A percentile compares a stretch with the other conserved stretches of the same genome.
phyloP scores from a whole-genome alignment of 2,329 filamentous ascomycete species.

The Westerdykella ornata region DNA sequence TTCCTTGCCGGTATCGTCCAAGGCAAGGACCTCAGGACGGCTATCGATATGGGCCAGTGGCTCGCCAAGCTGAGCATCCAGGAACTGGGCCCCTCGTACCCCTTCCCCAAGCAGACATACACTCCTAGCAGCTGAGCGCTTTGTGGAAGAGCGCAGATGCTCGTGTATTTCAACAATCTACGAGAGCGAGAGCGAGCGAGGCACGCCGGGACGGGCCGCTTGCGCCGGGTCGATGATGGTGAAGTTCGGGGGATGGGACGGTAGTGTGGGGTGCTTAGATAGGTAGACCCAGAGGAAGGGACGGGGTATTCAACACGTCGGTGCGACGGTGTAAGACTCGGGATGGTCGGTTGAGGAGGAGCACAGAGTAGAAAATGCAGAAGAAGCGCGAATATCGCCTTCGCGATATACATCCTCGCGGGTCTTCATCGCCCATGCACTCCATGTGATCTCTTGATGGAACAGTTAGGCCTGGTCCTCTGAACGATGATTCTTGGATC shows the following conservation, averaged over 20 bases:
- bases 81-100: slow-evolving; percentile 86
- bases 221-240: background rate
- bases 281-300: too few species aligned
- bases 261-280: too few species aligned
- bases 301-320: background rate
- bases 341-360: too few species aligned
- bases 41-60: slow-evolving; percentile 93
- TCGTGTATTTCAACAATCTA: slow-evolving; percentile 40
- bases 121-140: slow-evolving; percentile 26
- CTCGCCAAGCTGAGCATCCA: slow-evolving; percentile 88
- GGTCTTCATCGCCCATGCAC: too few species aligned
- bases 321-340: too few species aligned
- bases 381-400: too few species aligned
- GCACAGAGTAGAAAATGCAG: too few species aligned
- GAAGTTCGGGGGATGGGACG: background rate
- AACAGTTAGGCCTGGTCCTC: too few species aligned
- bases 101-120: slow-evolving; percentile 39
- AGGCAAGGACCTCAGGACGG: slow-evolving; percentile 69
- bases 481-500: too few species aligned
- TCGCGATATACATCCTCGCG: too few species aligned
- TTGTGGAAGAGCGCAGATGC: slow-evolving; percentile 25
- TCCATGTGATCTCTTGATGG: too few species aligned
- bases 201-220: background rate
- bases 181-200: slow-evolving; percentile 17
- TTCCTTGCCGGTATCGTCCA: slow-evolving; percentile 84